Evolutionary conservation across 129 eudicot species (phyloP).

Genomic region (Scalesia atractyloides): DNA sequence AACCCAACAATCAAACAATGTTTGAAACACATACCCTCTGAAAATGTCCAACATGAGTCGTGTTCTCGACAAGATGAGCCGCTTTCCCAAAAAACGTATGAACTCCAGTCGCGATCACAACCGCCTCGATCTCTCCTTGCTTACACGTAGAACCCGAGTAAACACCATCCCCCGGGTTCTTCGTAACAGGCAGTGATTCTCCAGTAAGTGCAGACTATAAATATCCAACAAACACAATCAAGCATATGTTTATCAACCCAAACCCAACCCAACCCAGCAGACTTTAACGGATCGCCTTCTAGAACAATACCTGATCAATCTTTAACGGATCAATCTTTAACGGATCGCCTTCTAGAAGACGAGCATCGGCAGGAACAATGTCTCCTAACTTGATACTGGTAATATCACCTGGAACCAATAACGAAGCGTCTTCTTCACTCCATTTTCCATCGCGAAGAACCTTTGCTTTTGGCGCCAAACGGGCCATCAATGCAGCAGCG

Average conservation of each 20-base stretch:
- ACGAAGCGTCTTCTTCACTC: constrained; percentile 76
- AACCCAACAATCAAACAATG: neutral
- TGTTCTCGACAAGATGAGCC: constrained; percentile 91
- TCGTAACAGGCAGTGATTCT: constrained; percentile 87
- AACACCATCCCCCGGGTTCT: constrained; percentile 76
- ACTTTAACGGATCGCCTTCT: no score
- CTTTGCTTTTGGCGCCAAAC: constrained; percentile 93
- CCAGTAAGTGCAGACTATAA: constrained; percentile 88
- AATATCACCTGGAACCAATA: constrained; percentile 86
- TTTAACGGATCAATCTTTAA: constrained; percentile 84
- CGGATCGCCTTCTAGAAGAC: constrained; percentile 87
- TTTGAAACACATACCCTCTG: constrained; percentile 48
- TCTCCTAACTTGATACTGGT: constrained; percentile 87
- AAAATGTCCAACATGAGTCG: constrained; percentile 87
- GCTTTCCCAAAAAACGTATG: constrained; percentile 93
- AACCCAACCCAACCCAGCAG: no score
- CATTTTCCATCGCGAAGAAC: constrained; percentile 78
- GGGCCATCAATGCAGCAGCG: constrained; percentile 95
- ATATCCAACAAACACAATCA: neutral
- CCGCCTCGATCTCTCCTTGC: constrained; percentile 87
- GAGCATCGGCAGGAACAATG: constrained; percentile 87
- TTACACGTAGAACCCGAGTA: constrained; percentile 93
- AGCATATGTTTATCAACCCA: neutral
- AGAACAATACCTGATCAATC: constrained; percentile 73
- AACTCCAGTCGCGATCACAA: constrained; percentile 86